These are phyloP conservation scores for Phlebopus sp. DNA, from an alignment of 1,284 basidiomycete species.

Conservation along the genomic window DNA sequence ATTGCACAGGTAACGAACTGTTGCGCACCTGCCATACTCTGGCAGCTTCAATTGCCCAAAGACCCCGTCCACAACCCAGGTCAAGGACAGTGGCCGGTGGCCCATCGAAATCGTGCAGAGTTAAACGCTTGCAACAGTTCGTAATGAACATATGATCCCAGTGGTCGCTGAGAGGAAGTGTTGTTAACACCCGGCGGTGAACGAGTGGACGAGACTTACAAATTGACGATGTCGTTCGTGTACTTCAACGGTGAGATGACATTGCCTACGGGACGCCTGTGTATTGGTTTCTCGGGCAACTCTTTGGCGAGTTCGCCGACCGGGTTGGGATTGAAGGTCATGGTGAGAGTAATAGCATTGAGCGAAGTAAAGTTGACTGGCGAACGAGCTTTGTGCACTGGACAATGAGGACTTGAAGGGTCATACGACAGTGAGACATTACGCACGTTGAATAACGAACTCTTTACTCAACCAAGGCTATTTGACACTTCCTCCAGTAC, in stretches of 20 bases:
- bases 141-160: conserved; percentile 66
- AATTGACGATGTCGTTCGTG: conserved; percentile 46
- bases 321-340: conserved; percentile 28
- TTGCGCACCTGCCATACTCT: conserved; percentile 57
- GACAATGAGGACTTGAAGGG: background rate
- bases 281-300: conserved; percentile 39
- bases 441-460: conserved; percentile 15
- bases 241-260: conserved; percentile 55
- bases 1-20: conserved; percentile 5
- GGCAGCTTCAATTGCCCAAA: conserved; percentile 68
- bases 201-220: conserved; percentile 37
- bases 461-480: conserved; percentile 3
- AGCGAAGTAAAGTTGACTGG: conserved; percentile 12
- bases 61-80: conserved; percentile 79
- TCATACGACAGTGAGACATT: conserved; percentile 13
- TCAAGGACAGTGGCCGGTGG: conserved; percentile 60
- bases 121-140: conserved; percentile 44
- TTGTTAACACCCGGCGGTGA: background rate
- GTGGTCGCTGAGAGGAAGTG: conserved; percentile 47
- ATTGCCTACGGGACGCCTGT: conserved; percentile 44
- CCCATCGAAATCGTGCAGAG: conserved; percentile 50
- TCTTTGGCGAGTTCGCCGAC: conserved; percentile 47
- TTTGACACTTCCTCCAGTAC: conserved; percentile 1
- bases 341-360: conserved; percentile 23
- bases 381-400: background rate